Evolutionary conservation across 345 rosid species (phyloP), one percentile per base, ranked within the genome.

Genomic region (Raphanus sativus): DNA sequence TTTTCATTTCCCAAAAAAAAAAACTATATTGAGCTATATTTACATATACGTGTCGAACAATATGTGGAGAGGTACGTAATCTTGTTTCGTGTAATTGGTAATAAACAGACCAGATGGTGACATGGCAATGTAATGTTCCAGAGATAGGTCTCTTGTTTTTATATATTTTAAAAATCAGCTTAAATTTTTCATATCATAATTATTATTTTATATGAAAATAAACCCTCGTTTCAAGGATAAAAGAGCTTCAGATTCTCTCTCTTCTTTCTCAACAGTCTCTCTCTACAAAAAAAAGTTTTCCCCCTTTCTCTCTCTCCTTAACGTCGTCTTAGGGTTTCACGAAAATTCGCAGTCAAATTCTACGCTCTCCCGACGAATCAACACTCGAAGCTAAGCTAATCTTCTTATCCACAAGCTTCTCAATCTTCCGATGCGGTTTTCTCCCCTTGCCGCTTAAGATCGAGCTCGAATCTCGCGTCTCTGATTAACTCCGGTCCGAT

Each of bases 261-360:
- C 32, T 42, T 67, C 69, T 48, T 45, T 9, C 58, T 21, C 77
- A 62, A 65, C 71, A 66, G 83, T 79, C 83, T 81, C 83, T 72
- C 87, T 81, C 71, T 79, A 75, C 42, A 52, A 8, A 28, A 17
- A 79, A 79, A 82, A 1, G 7, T n/a, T 64, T 21, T 21, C 66
- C 71, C 81, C 77, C 67, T 34, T 66, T 66, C 45, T 67, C 77
- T 70, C 76, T 70, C 78, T 75, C 78, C 63, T 56, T 33, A 74
- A 9, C 12, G 15, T 30, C 67, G 26, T 45, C 67, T 81, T 87
- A 90, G 93, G 96, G 93, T 82, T 87, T 86, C 48, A 36, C 30
- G 8, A 76, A 82, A 75, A 60, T 81, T 84, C 93, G 86, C 89
- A 81, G 84, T 86, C 87, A 69, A 86, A 85, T 86, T 86, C 59